Base-by-base conservation (phyloP, 2,329 filamentous ascomycete genomes). In the Diaporthe velutina region DNA sequence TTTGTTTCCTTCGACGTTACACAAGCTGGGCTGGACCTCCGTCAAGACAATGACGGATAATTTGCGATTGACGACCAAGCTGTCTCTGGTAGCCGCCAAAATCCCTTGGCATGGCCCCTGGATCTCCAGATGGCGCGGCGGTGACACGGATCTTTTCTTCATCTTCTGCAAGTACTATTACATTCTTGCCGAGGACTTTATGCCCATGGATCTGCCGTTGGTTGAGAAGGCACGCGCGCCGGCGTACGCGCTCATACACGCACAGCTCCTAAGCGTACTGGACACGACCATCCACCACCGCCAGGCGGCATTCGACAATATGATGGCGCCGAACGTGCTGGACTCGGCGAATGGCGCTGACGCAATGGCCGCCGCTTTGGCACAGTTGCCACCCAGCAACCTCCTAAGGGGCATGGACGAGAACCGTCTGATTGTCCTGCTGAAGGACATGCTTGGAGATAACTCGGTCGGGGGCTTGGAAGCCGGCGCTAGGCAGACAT, bases 161-260 rank as follows among this genome's bases (percentile, higher is more conserved):
- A 93, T 97, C 58, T 98, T 98, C 80, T 91, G 92, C 84, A 98
- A 98, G 83, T 93, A 97, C 81, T 97, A 94, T 79, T 94, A 96
- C 82, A 89, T 96, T 28, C 87, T 98, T 4, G 89, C 93, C 5
- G 91, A 94, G 54, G 94, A 97, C 75, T 93, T 94, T 78, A 86
- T 94, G 78, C 92, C 93, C 0, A 79, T 84, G 0, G 86, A 85
- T 5, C 80, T 92, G 40, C 85, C 90, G 2, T 82, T 91, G 22
- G 79, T 84, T 0, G 88, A 91, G 74, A 91, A 90, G 79, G 89
- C 88, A 7, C 87, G 93, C 66, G 91, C 93, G 1, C 96, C 96
- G 7, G 95, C 92, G 0, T 91, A 97, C 79, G 89, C 96, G 28
- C 88, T 96, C 57, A 90, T 98, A 13, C 94, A 98, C 79, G 93